Conservation (phyloP, 1,284 basidiomycete genomes). For the Rhodotorula sp. region DNA sequence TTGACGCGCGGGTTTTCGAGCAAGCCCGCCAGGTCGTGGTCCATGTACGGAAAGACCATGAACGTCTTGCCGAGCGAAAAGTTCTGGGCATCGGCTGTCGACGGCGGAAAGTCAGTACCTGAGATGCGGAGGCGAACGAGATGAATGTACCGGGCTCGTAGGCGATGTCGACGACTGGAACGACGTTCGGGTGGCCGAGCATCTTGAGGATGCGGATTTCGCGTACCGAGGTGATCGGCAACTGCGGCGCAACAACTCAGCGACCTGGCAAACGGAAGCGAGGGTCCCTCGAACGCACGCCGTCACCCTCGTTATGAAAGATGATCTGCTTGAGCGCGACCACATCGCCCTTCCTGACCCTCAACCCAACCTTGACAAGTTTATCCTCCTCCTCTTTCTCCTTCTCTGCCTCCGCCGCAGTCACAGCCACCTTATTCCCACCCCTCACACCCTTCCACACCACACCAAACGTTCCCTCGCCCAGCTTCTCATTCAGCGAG, state of each 20-base stretch:
- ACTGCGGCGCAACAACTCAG: conserved; percentile 38
- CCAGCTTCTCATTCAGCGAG: conserved; percentile 75
- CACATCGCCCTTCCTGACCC: conserved; percentile 51
- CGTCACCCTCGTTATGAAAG: conserved; percentile 94
- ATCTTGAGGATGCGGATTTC: conserved; percentile 97
- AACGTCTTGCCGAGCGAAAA: conserved; percentile 63
- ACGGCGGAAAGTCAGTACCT: conserved; percentile 17
- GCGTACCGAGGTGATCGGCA: conserved; percentile 89
- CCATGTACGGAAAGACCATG: conserved; percentile 99
- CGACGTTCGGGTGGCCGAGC: conserved; percentile 78
- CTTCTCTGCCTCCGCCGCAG: background rate
- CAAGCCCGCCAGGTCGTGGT: conserved; percentile 94
- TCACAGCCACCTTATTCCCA: background rate
- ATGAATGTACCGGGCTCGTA: conserved; percentile 50
- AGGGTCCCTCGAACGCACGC: conserved; percentile 56
- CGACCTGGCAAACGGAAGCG: background rate
- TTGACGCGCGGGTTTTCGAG: conserved; percentile 85
- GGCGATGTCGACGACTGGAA: conserved; percentile 90
- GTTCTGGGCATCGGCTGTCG: conserved; percentile 48
- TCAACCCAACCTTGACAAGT: conserved; percentile 18
- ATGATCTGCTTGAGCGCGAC: conserved; percentile 93
- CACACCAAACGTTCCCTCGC: conserved; percentile 87
- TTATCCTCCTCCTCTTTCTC: conserved; percentile 17
- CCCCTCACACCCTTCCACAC: conserved; percentile 47
- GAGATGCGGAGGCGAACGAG: background rate